Conservation (phyloP, 192 early-diverging fungal genomes). For the Entomortierella lignicola region DNA sequence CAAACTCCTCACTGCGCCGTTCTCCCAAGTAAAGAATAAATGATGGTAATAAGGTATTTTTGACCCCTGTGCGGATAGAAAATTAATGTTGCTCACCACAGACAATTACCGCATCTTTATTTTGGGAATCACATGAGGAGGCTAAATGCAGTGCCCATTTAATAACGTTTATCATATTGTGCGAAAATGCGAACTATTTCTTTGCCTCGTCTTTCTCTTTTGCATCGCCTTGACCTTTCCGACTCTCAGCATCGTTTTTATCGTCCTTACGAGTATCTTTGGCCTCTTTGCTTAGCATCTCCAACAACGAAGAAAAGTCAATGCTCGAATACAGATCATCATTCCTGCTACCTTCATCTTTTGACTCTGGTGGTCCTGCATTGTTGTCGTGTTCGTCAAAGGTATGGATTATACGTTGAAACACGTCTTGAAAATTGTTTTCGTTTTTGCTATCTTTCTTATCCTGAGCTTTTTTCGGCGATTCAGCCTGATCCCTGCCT, state of each 20-base stretch:
- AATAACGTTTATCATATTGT: too few species aligned
- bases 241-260: background rate
- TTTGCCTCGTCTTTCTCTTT: background rate
- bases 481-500: background rate
- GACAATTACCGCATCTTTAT: too few species aligned
- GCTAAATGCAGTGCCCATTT: too few species aligned
- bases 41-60: too few species aligned
- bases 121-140: too few species aligned
- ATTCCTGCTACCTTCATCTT: slow-evolving; percentile 1
- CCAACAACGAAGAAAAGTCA: background rate
- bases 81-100: too few species aligned
- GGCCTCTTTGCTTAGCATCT: background rate
- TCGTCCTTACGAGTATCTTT: background rate
- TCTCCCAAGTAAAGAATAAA: too few species aligned
- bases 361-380: background rate
- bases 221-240: background rate
- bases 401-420: background rate
- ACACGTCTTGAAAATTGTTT: background rate
- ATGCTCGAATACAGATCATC: background rate
- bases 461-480: background rate
- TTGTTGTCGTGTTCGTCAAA: slow-evolving; percentile 1
- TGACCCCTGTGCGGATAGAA: too few species aligned
- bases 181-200: too few species aligned
- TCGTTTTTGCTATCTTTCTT: background rate
- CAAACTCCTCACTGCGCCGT: background rate